Evolutionary conservation across 805 yeast species (phyloP), one percentile per base, ranked within the genome.

Genomic region (Starmerella etchellsii): DNA sequence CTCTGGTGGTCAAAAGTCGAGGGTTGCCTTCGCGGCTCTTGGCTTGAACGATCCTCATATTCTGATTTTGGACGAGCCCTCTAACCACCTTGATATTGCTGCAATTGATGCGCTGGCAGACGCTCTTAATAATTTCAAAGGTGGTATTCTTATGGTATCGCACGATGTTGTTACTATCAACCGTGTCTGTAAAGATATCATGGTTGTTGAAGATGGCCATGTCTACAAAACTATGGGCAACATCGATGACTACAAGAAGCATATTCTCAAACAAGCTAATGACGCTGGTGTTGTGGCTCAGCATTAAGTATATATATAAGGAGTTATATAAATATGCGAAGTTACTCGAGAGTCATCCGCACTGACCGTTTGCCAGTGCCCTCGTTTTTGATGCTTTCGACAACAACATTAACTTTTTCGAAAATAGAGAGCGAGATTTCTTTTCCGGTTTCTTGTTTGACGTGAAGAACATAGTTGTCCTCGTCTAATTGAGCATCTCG

Each of bases 1-100:
- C 44, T 88, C 97, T 9, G 98, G 97, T 63, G 98, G 98, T 68
- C 98, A 91, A 59, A 91, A 91, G 61, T 85, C 96, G 22, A 76
- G 98, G 65, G 98, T 91, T 39, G 97, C 97, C 0, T 91, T 91
- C 65, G 97, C 98, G 8, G 88, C 95, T 14, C 69, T 91, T 49
- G 84, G 96, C 64, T 68, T 91, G 54, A 73, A 73, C 46, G 79
- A 81, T 48, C 98, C 98, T 16, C 98, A 91, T 60, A 76, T 91
- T 33, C 69, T 91, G 55, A 76, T 91, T 55, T 67, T 91, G 51
- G 98, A 91, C 69, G 98, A 91, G 71, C 98, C 98, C 63, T 82
- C 95, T 6, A 91, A 91, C 65, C 98, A 91, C 65, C 75, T 91
- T 71, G 98, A 91, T 79, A 88, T 95, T 8, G 79, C 94, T 27